These are phyloP conservation scores for Tricholoma sp. DNA, from an alignment of 768 basidiomycete genomes.

Conservation along the genomic window DNA sequence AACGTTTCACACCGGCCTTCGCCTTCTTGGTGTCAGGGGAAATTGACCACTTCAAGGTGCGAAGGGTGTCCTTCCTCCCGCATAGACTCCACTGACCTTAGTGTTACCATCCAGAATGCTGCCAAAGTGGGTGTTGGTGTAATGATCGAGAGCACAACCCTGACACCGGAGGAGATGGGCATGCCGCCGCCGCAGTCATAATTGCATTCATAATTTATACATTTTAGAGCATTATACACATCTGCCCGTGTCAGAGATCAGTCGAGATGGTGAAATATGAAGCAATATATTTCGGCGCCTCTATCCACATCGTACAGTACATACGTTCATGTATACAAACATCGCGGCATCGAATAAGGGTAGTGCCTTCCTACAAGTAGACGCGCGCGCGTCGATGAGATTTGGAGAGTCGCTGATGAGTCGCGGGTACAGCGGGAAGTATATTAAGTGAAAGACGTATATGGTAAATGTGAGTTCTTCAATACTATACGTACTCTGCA, in stretches of 20 bases:
- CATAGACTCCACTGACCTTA: slow-evolving; percentile 2
- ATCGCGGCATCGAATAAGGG: too few relatives aligned
- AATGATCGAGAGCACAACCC: slow-evolving; percentile 86
- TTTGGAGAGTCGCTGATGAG: too few relatives aligned
- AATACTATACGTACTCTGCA: too few relatives aligned
- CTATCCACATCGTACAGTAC: too few relatives aligned
- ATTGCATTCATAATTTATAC: slow-evolving; percentile 23
- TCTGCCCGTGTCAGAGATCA: neutral
- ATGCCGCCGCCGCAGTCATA: slow-evolving; percentile 49
- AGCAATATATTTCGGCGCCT: neutral
- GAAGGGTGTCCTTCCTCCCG: slow-evolving; percentile 8
- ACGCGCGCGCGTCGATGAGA: too few relatives aligned
- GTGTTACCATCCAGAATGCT: slow-evolving; percentile 56
- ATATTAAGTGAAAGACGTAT: too few relatives aligned
- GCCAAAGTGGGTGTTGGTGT: slow-evolving; percentile 96
- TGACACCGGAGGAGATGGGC: slow-evolving; percentile 84
- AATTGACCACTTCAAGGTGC: slow-evolving; percentile 97
- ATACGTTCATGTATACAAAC: too few relatives aligned
- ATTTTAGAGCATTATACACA: slow-evolving; percentile 4
- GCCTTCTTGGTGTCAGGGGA: slow-evolving; percentile 93
- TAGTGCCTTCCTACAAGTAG: too few relatives aligned
- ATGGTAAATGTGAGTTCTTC: too few relatives aligned
- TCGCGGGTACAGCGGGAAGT: too few relatives aligned
- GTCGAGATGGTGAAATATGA: neutral
- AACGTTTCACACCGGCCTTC: slow-evolving; percentile 93